A percentile compares a stretch with the other conserved stretches of the same genome.
Evolutionary conservation across 495 filamentous ascomycete genomes (phyloP).

Genomic region (Aspergillus coremiiformis): DNA sequence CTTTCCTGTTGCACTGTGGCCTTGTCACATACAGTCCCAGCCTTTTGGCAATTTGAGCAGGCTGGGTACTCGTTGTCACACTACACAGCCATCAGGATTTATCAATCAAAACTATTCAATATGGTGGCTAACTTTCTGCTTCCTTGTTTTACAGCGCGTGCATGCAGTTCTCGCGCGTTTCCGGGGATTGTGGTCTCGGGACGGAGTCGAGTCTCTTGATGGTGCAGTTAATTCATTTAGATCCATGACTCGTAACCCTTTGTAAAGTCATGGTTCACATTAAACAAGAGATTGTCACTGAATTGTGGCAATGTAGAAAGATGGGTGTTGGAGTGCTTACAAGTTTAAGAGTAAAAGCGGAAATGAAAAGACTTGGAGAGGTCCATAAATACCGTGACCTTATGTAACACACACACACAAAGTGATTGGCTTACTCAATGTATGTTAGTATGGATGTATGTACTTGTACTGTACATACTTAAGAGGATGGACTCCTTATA

Average conservation of each 20-base stretch:
- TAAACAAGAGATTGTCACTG: background rate
- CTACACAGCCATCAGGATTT: conserved; percentile 10
- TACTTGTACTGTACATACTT: too few relatives aligned
- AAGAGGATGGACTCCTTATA: too few relatives aligned
- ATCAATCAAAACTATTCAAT: background rate
- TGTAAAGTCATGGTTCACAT: background rate
- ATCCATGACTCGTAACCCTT: conserved; percentile 10
- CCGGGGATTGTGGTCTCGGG: conserved; percentile 36
- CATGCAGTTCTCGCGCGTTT: conserved; percentile 47
- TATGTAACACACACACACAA: too few relatives aligned
- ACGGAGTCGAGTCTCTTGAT: conserved; percentile 15
- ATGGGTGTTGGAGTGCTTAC: background rate
- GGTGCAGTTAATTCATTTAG: conserved; percentile 3
- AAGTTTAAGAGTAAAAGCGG: background rate
- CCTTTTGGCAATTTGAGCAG: conserved; percentile 46
- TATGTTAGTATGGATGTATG: too few relatives aligned
- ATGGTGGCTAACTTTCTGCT: conserved; percentile 35
- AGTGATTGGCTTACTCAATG: too few relatives aligned
- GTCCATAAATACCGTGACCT: too few relatives aligned
- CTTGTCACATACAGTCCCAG: conserved; percentile 42
- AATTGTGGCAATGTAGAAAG: background rate
- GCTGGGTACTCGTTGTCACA: conserved; percentile 41
- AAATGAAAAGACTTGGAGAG: too few relatives aligned
- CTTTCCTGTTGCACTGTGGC: conserved; percentile 38
- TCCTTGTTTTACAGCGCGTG: conserved; percentile 45